These are phyloP conservation scores for Candida oleophila DNA, from an alignment of 805 yeast species.

Conservation along the genomic window DNA sequence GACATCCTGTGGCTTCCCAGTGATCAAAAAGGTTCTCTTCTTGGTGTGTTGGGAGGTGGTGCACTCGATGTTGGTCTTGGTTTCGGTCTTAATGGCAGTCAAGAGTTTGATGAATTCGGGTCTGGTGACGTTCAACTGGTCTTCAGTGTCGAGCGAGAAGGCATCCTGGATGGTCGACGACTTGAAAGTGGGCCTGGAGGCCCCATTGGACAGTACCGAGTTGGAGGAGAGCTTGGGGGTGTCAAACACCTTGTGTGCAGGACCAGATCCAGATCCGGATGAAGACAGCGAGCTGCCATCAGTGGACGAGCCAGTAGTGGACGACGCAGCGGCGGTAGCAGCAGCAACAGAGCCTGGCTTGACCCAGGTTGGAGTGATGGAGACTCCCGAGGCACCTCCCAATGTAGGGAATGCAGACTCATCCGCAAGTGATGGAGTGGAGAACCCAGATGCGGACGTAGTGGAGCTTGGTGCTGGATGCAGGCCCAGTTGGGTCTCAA, in stretches of 20 bases:
- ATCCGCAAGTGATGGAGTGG: slow-evolving; percentile 45
- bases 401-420: slow-evolving; percentile 66
- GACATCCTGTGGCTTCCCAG: slow-evolving; percentile 70
- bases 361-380: slow-evolving; percentile 38
- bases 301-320: slow-evolving; percentile 44
- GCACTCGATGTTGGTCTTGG: slow-evolving; percentile 74
- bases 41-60: slow-evolving; percentile 74
- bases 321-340: slow-evolving; percentile 69
- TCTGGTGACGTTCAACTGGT: slow-evolving; percentile 61
- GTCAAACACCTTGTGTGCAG: slow-evolving; percentile 16
- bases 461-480: neutral
- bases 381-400: slow-evolving; percentile 45
- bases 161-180: slow-evolving; percentile 73
- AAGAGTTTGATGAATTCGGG: slow-evolving; percentile 70
- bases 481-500: neutral
- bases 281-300: slow-evolving; percentile 24
- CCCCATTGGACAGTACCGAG: slow-evolving; percentile 13
- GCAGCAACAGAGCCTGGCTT: slow-evolving; percentile 38
- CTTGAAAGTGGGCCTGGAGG: slow-evolving; percentile 26
- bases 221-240: slow-evolving; percentile 9
- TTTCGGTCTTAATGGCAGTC: slow-evolving; percentile 55
- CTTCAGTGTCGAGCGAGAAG: slow-evolving; percentile 68
- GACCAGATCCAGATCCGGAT: slow-evolving; percentile 18
- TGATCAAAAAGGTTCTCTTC: slow-evolving; percentile 78
- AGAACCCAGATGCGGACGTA: slow-evolving; percentile 8